Percentiles rank a stretch among this genome's conserved stretches.
Conservation (phyloP, 2,329 filamentous ascomycete species). For the Fusarium incarnatum region DNA sequence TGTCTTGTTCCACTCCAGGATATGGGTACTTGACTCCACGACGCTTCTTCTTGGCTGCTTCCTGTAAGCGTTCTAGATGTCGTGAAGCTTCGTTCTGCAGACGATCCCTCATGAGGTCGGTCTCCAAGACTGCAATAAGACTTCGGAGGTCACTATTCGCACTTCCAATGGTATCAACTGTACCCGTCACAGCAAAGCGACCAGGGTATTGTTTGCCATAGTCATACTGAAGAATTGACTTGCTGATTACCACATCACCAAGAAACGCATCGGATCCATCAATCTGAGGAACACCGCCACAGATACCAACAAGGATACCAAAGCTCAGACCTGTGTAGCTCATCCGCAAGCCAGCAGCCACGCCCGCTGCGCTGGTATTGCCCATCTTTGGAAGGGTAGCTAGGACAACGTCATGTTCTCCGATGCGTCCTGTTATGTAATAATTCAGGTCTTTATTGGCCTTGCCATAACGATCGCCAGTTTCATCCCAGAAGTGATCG, state of each 20-base stretch:
- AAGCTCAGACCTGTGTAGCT: constrained; percentile 52
- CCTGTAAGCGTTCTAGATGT: neutral
- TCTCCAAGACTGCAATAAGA: neutral
- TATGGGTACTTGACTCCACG: neutral
- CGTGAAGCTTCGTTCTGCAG: neutral
- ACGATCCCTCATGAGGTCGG: neutral
- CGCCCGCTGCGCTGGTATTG: constrained; percentile 43
- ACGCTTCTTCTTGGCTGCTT: neutral
- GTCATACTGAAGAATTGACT: neutral
- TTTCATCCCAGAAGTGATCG: constrained; percentile 33
- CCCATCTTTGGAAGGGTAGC: constrained; percentile 45
- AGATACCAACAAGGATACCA: constrained; percentile 54
- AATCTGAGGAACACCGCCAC: constrained; percentile 50
- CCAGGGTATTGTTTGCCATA: neutral
- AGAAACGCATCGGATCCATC: neutral
- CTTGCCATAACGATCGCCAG: constrained; percentile 29
- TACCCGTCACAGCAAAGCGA: neutral
- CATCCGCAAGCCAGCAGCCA: constrained; percentile 44
- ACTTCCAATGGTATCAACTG: neutral
- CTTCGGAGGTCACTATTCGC: neutral
- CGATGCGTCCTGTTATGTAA: constrained; percentile 46
- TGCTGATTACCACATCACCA: constrained; percentile 12
- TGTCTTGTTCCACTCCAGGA: neutral
- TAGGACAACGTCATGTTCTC: constrained; percentile 32
- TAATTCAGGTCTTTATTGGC: constrained; percentile 43